phyloP scores from a whole-genome alignment of 2,329 filamentous ascomycete species.

The Hypoxylon sp. region DNA sequence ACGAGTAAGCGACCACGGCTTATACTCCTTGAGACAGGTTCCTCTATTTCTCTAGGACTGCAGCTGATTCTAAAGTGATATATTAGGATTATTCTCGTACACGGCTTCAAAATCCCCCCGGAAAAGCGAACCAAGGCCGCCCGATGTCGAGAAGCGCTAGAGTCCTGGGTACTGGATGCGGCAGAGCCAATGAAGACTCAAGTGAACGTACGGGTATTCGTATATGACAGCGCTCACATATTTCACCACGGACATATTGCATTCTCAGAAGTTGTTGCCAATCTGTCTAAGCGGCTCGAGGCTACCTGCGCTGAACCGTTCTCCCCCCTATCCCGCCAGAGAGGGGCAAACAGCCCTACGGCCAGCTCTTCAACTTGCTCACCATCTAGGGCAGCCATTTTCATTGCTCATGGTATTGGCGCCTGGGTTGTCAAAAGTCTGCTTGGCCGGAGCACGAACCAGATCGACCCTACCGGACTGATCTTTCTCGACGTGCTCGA shows the following conservation, averaged over 20 bases:
- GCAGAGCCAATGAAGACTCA: neutral
- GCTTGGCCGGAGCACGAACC: neutral
- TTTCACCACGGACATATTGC: slow-evolving; percentile 7
- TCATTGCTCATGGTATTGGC: slow-evolving; percentile 28
- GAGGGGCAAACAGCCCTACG: neutral
- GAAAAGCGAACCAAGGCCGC: neutral
- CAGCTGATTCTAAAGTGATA: neutral
- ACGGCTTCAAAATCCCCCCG: slow-evolving; percentile 13
- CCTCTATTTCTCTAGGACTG: too few species aligned
- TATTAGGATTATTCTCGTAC: slow-evolving; percentile 26
- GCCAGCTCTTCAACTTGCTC: neutral
- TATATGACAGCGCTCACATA: slow-evolving; percentile 10
- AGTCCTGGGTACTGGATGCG: slow-evolving; percentile 13
- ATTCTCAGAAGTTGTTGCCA: neutral
- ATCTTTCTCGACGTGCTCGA: slow-evolving; percentile 21
- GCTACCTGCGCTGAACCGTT: neutral
- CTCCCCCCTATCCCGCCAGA: slow-evolving; percentile 13
- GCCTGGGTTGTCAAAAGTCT: slow-evolving; percentile 29
- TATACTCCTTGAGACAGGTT: too few species aligned
- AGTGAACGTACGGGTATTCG: slow-evolving; percentile 22
- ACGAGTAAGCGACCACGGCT: slow-evolving; percentile 13
- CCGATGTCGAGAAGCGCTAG: slow-evolving; percentile 8
- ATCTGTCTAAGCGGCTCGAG: neutral
- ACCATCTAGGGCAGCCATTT: slow-evolving; percentile 13
- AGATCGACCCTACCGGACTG: slow-evolving; percentile 14